phyloP scores from a whole-genome alignment of 495 filamentous ascomycete species.

The Durotheca rogersii region DNA sequence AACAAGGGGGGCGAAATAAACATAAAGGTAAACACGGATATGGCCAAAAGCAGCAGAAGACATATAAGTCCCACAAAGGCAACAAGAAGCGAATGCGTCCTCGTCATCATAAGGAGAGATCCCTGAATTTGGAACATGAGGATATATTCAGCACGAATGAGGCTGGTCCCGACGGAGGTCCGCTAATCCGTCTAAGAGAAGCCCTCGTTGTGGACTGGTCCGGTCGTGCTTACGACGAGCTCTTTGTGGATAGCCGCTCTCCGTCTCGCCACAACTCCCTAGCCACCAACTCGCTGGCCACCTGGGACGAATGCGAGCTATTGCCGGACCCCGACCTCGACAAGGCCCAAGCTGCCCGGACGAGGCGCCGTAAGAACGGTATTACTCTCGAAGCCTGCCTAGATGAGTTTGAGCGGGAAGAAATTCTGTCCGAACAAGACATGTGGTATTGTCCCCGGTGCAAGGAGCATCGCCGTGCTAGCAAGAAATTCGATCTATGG shows the following conservation, averaged over 20 bases:
- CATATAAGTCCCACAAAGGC: slow-evolving; percentile 10
- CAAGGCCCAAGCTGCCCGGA: slow-evolving; percentile 58
- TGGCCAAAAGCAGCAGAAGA: slow-evolving; percentile 38
- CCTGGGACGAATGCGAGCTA: slow-evolving; percentile 51
- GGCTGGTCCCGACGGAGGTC: slow-evolving; percentile 48
- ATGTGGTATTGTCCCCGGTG: slow-evolving; percentile 96
- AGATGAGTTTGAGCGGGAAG: slow-evolving; percentile 88
- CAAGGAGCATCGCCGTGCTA: slow-evolving; percentile 87
- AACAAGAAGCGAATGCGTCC: slow-evolving; percentile 29
- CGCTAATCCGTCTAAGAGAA: slow-evolving; percentile 73
- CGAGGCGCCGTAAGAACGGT: slow-evolving; percentile 65
- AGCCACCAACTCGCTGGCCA: slow-evolving; percentile 51
- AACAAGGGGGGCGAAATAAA: slow-evolving; percentile 27
- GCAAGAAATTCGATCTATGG: slow-evolving; percentile 96
- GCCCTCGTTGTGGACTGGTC: slow-evolving; percentile 84
- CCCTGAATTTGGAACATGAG: slow-evolving; percentile 17
- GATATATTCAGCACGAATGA: slow-evolving; percentile 22
- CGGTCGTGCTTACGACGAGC: slow-evolving; percentile 59
- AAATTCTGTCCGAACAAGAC: slow-evolving; percentile 89
- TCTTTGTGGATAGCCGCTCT: slow-evolving; percentile 61
- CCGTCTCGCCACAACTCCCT: slow-evolving; percentile 23
- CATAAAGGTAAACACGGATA: slow-evolving; percentile 34
- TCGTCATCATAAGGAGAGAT: slow-evolving; percentile 23
- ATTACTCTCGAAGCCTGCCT: slow-evolving; percentile 88
- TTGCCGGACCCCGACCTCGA: slow-evolving; percentile 68